A percentile compares a stretch with the other conserved stretches of the same genome.
These are phyloP conservation scores for Trypethelium eluteriae DNA, from an alignment of 495 filamentous ascomycete species.

Conservation along the genomic window DNA sequence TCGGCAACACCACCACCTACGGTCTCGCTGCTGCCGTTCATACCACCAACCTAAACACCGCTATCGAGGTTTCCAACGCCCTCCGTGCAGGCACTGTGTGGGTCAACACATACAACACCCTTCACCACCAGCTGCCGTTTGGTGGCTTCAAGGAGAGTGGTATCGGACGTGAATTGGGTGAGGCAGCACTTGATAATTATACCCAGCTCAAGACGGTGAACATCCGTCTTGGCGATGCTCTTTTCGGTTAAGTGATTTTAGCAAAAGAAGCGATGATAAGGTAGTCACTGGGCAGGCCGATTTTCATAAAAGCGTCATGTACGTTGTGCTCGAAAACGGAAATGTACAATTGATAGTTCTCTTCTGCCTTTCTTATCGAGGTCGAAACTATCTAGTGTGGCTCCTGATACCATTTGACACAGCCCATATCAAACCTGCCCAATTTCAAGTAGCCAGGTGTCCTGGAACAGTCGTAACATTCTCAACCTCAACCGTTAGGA, in stretches of 20 bases:
- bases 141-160: conserved; percentile 92
- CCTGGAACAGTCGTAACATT: too few relatives aligned
- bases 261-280: neutral
- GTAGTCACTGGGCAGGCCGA: neutral
- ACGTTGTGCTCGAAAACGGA: too few relatives aligned
- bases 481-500: too few relatives aligned
- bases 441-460: too few relatives aligned
- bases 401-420: too few relatives aligned
- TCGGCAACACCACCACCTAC: conserved; percentile 78
- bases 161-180: conserved; percentile 89
- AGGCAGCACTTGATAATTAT: conserved; percentile 89
- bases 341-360: too few relatives aligned
- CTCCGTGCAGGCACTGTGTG: conserved; percentile 88
- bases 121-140: conserved; percentile 76
- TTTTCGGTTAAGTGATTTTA: conserved; percentile 43
- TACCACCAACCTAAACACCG: conserved; percentile 88
- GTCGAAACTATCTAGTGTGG: too few relatives aligned
- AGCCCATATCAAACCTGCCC: too few relatives aligned
- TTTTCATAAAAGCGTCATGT: neutral
- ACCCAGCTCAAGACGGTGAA: conserved; percentile 69
- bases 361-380: too few relatives aligned
- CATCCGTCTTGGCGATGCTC: conserved; percentile 55
- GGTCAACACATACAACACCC: conserved; percentile 88
- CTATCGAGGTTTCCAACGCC: conserved; percentile 75
- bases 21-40: conserved; percentile 88